These are phyloP conservation scores for Paramarasmius palmivorus DNA, from an alignment of 1,284 basidiomycete species.

Conservation along the genomic window DNA sequence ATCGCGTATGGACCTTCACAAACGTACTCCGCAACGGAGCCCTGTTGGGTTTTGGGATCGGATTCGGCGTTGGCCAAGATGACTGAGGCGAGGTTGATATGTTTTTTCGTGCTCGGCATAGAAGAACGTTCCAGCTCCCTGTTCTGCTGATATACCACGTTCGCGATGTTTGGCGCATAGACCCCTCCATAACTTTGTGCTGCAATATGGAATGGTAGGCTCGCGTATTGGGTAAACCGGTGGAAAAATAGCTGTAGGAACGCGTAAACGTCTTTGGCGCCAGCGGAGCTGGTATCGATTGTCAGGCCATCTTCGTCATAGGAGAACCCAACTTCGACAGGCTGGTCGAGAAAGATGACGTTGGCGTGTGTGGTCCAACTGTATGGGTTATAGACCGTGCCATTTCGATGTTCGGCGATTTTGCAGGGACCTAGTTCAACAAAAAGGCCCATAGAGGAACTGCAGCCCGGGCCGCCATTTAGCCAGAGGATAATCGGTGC, in stretches of 20 bases:
- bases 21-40: conserved; percentile 76
- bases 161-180: conserved; percentile 34
- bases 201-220: conserved; percentile 28
- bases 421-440: conserved; percentile 25
- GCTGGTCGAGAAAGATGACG: conserved; percentile 70
- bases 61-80: conserved; percentile 84
- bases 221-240: conserved; percentile 25
- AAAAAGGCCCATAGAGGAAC: background rate
- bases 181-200: conserved; percentile 35
- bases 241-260: conserved; percentile 35
- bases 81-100: conserved; percentile 77
- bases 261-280: conserved; percentile 34
- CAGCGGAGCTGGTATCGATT: conserved; percentile 29
- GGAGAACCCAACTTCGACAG: conserved; percentile 71
- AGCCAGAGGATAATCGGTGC: conserved; percentile 49
- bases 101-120: conserved; percentile 24
- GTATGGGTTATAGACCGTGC: conserved; percentile 53
- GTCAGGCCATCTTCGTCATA: conserved; percentile 46
- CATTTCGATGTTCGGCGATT: conserved; percentile 28
- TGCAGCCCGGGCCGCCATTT: conserved; percentile 39
- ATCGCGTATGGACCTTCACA: conserved; percentile 79
- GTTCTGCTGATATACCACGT: conserved; percentile 22
- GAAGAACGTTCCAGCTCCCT: no score
- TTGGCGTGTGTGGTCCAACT: conserved; percentile 67
- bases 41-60: conserved; percentile 76